Conservation (phyloP, 2,329 filamentous ascomycete genomes). For the Chlorencoelia australis region DNA sequence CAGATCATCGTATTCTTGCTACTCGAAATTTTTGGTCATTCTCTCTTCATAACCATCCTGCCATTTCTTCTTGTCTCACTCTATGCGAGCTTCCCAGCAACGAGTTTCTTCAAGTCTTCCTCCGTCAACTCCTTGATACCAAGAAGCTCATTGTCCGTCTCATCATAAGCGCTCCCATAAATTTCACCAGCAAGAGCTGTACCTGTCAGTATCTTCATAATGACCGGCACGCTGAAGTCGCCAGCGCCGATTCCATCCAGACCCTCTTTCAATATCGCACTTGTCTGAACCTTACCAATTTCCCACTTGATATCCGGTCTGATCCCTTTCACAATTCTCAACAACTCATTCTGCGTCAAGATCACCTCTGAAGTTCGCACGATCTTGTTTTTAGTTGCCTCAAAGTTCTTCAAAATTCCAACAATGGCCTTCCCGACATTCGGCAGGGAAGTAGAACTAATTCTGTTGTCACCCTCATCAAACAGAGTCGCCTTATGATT, state of each 20-base stretch:
- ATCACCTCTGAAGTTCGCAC: conserved; percentile 12
- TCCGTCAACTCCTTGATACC: conserved; percentile 58
- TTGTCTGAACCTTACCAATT: conserved; percentile 10
- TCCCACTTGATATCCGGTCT: conserved; percentile 19
- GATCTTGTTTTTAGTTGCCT: conserved; percentile 18
- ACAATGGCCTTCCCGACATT: conserved; percentile 28
- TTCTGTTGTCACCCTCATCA: conserved; percentile 38
- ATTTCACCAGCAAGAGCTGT: conserved; percentile 26
- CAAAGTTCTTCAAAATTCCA: conserved; percentile 27
- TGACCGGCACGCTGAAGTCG: conserved; percentile 24
- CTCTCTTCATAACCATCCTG: not conserved
- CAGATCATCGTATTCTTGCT: conserved; percentile 1
- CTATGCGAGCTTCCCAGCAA: conserved; percentile 1
- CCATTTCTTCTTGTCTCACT: not conserved
- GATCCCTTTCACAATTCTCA: conserved; percentile 9
- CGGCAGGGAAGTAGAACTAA: conserved; percentile 19
- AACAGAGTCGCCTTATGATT: conserved; percentile 31
- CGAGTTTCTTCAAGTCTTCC: conserved; percentile 27
- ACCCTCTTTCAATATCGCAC: conserved; percentile 10
- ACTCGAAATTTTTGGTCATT: conserved; percentile 3
- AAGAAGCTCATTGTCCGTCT: conserved; percentile 46
- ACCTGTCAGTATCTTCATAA: conserved; percentile 23
- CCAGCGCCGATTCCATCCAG: conserved; percentile 10
- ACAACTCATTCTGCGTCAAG: conserved; percentile 14
- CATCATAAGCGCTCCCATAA: conserved; percentile 28